These are phyloP conservation scores for Tephrocybe sp. DNA, from an alignment of 768 basidiomycete species.

Conservation along the genomic window DNA sequence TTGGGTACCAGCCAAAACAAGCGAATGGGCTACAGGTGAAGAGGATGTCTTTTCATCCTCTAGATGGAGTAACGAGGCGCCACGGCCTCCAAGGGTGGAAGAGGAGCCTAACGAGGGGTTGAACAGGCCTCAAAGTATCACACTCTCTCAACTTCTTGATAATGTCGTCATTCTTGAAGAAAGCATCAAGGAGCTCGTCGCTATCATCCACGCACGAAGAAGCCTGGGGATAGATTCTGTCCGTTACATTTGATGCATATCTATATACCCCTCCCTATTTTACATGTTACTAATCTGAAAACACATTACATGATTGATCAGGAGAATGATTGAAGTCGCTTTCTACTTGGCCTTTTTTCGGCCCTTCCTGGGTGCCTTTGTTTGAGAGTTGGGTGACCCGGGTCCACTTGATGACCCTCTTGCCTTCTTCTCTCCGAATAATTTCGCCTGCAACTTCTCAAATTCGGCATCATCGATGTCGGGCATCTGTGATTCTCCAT, in stretches of 20 bases:
- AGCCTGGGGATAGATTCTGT: conserved; percentile 82
- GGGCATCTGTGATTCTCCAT: conserved; percentile 37
- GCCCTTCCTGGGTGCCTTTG: conserved; percentile 27
- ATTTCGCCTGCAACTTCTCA: conserved; percentile 53
- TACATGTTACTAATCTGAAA: conserved; percentile 1
- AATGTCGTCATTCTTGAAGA: conserved; percentile 95
- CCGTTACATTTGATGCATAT: conserved; percentile 76
- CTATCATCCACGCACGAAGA: conserved; percentile 79
- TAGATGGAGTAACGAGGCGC: conserved; percentile 23
- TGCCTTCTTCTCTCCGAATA: conserved; percentile 43
- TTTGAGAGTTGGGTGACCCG: conserved; percentile 15
- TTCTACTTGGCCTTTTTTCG: conserved; percentile 30
- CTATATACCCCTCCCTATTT: too few relatives aligned
- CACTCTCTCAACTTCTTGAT: conserved; percentile 82
- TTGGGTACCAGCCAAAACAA: conserved; percentile 59
- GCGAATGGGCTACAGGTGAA: conserved; percentile 56
- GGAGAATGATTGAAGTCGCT: too few relatives aligned
- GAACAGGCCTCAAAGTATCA: conserved; percentile 44
- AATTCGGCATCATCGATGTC: conserved; percentile 70
- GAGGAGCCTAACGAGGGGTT: conserved; percentile 26
- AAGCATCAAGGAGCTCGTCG: conserved; percentile 88
- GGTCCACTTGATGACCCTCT: conserved; percentile 24
- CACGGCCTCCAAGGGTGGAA: conserved; percentile 22
- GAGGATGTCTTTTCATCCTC: conserved; percentile 69
- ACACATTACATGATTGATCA: too few relatives aligned